Evolutionary conservation across 805 yeast species (phyloP), one percentile per base, ranked within the genome.

Genomic region (Spencermartinsiella europaea): DNA sequence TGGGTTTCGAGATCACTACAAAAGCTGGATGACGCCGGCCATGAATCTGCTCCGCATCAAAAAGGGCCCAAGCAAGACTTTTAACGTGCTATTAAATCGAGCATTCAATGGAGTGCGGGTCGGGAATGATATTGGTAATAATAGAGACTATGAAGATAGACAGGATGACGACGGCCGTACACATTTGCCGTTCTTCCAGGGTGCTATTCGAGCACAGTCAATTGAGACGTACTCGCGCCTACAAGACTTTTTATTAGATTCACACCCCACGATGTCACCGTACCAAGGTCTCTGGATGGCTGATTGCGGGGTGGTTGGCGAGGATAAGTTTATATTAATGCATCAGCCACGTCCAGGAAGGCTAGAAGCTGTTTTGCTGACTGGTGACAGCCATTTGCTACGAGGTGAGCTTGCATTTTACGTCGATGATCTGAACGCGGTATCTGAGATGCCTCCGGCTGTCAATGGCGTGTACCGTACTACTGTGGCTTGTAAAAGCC

Each of bases 251-350:
- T 36, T 52, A 34, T 40, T 44, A 19, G 34, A 35, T 8, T 52
- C 51, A 3, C 46, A 45, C 15, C 17, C 45, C 3, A 31, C 22
- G 8, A n/a, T 25, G 14, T 17, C 25, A 34, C 61, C 59, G 12
- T 54, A 50, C 42, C 46, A 52, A n/a, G 65, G 65, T 5, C 27
- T 61, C 4, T 61, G 65, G 65, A 39, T 58, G 21, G 57, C 52
- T 17, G 57, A 57, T 25, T 46, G 42, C 35, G 53, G 45, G 15
- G 38, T 44, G 16, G 47, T 42, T 16, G 54, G 55, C 8, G 49
- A 25, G 34, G 51, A 56, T 7, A 54, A 58, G 41, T 52, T 60
- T 20, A 10, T 55, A 1, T 45, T 60, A 15, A 48, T 59, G 25
- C 54, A 51, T 34, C 65, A 61, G 47, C 55, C 56, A 10, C 38